These are phyloP conservation scores for Aplosporella prunicola DNA, from an alignment of 2,329 filamentous ascomycete species.

Conservation along the genomic window DNA sequence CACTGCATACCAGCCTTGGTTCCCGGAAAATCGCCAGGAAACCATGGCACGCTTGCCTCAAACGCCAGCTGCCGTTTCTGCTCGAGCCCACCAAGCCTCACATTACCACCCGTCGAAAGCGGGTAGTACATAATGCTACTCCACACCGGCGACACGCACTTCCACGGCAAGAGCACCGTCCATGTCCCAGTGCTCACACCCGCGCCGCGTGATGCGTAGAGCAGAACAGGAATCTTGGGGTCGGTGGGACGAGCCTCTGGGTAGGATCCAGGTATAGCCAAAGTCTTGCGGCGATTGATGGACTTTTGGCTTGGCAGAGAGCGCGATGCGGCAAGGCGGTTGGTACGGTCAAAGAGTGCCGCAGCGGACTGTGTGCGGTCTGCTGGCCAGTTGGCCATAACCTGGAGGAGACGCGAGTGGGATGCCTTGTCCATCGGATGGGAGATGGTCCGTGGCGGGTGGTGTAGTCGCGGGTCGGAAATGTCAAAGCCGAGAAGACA, in stretches of 20 bases:
- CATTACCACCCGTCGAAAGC: slow-evolving; percentile 68
- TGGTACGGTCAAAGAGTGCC: slow-evolving; percentile 58
- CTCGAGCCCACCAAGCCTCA: slow-evolving; percentile 70
- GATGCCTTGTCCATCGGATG: slow-evolving; percentile 15
- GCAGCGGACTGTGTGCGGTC: slow-evolving; percentile 43
- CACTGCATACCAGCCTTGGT: slow-evolving; percentile 71
- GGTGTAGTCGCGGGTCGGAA: slow-evolving; percentile 69
- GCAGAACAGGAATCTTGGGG: slow-evolving; percentile 66
- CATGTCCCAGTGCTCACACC: slow-evolving; percentile 57
- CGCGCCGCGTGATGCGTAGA: slow-evolving; percentile 51
- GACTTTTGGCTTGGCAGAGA: slow-evolving; percentile 66
- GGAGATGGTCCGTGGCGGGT: slow-evolving; percentile 54
- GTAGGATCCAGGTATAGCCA: slow-evolving; percentile 52
- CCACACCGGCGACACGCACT: slow-evolving; percentile 79
- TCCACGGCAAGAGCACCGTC: slow-evolving; percentile 84
- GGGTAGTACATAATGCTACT: slow-evolving; percentile 75
- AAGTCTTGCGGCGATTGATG: slow-evolving; percentile 65
- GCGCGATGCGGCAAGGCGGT: slow-evolving; percentile 54
- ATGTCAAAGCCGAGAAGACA: slow-evolving; percentile 63
- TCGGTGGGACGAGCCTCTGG: slow-evolving; percentile 52
- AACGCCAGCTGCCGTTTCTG: slow-evolving; percentile 74
- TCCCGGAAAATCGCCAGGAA: slow-evolving; percentile 74
- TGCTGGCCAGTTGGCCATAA: slow-evolving; percentile 58
- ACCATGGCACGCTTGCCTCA: slow-evolving; percentile 70
- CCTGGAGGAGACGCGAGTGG: slow-evolving; percentile 43